These are phyloP conservation scores for Gentiana straminea DNA, from an alignment of 257 asterid genomes.

Conservation along the genomic window DNA sequence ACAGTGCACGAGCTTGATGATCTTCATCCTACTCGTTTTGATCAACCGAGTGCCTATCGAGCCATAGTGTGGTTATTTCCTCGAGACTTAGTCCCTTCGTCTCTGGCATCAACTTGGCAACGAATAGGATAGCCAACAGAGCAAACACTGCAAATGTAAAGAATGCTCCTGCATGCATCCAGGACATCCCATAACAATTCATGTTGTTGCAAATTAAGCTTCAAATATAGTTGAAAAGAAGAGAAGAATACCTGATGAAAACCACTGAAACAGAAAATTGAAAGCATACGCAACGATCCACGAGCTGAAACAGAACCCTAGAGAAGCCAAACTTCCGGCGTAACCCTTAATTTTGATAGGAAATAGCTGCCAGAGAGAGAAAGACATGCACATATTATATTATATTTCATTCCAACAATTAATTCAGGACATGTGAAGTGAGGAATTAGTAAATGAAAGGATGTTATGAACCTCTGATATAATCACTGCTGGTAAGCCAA, in stretches of 20 bases:
- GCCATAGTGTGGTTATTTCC: slow-evolving; percentile 17
- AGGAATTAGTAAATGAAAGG: not conserved
- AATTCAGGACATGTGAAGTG: too few relatives aligned
- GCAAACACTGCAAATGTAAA: slow-evolving; percentile 12
- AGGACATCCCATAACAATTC: not conserved
- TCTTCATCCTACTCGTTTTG: too few relatives aligned
- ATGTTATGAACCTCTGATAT: slow-evolving; percentile 10
- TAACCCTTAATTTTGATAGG: slow-evolving; percentile 4
- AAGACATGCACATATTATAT: too few relatives aligned
- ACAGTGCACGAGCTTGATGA: too few relatives aligned
- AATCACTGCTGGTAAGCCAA: slow-evolving; percentile 9
- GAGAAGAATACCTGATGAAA: slow-evolving; percentile 1
- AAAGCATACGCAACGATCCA: slow-evolving; percentile 3
- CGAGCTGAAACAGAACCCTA: not conserved
- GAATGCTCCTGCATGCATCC: slow-evolving; percentile 17
- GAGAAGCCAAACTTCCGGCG: not conserved
- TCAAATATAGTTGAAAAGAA: too few relatives aligned
- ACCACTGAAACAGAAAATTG: slow-evolving; percentile 1
- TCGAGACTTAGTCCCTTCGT: slow-evolving; percentile 28
- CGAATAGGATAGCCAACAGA: slow-evolving; percentile 15
- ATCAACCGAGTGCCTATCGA: too few relatives aligned
- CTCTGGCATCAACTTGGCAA: slow-evolving; percentile 18
- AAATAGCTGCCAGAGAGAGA: not conserved
- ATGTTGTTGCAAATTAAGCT: too few relatives aligned
- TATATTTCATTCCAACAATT: too few relatives aligned